Conservation (phyloP, 768 basidiomycete genomes). For the Russula olivacea region DNA sequence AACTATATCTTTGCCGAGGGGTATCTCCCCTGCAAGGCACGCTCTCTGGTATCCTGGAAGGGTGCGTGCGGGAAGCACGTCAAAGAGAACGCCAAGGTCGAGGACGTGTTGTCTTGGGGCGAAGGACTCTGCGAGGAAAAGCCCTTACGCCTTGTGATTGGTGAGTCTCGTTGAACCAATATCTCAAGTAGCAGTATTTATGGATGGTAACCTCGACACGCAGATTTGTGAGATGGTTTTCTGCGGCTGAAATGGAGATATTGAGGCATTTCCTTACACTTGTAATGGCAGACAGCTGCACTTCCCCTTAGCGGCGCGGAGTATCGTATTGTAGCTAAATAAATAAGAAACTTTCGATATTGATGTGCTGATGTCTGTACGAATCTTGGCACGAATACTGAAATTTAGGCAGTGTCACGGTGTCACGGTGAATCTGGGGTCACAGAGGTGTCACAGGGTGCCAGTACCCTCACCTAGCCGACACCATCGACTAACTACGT, state of each 20-base stretch:
- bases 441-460: no score
- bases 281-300: not conserved
- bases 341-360: not conserved
- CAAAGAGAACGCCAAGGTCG: conserved; percentile 29
- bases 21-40: conserved; percentile 33
- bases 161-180: not conserved
- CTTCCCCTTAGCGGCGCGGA: not conserved
- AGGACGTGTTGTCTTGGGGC: conserved; percentile 30
- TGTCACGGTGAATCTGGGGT: no score
- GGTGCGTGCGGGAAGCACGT: conserved; percentile 34
- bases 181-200: not conserved
- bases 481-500: no score
- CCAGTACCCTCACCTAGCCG: no score
- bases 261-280: no score
- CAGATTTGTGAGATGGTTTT: no score
- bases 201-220: no score
- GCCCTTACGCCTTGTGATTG: conserved; percentile 31
- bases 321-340: not conserved
- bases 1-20: conserved; percentile 42
- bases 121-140: conserved; percentile 35
- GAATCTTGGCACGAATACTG: no score
- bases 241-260: not conserved
- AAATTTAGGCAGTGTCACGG: no score
- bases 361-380: not conserved
- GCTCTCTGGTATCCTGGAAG: conserved; percentile 40